Percentiles rank a stretch among this genome's conserved stretches.
Evolutionary conservation across 2,329 filamentous ascomycete species (phyloP).

Genomic region (Periconia macrospinosa): DNA sequence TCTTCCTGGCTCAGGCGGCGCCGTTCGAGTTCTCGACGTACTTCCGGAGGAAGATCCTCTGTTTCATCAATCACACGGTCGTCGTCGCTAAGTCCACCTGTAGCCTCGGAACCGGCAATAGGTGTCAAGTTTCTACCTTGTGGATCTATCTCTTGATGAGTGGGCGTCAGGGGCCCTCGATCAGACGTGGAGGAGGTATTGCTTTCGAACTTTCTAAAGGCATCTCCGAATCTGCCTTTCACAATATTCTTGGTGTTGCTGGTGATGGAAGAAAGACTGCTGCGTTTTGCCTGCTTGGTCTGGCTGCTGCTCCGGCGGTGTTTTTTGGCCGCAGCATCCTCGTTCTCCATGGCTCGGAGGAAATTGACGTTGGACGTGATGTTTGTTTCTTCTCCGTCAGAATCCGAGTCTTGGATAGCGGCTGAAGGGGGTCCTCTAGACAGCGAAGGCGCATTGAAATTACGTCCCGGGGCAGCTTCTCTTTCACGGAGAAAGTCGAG

Average conservation of each 20-base stretch:
- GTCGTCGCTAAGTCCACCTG: conserved; percentile 69
- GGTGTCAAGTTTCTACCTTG: conserved; percentile 54
- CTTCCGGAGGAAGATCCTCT: conserved; percentile 79
- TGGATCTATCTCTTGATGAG: conserved; percentile 24
- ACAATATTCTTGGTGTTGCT: conserved; percentile 79
- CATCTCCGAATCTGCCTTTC: conserved; percentile 88
- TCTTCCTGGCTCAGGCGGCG: conserved; percentile 83
- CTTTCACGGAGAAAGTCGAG: conserved; percentile 80
- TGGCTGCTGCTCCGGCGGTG: conserved; percentile 60
- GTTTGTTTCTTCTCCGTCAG: conserved; percentile 61
- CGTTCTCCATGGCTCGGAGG: conserved; percentile 72
- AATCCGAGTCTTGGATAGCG: conserved; percentile 39
- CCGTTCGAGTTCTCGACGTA: conserved; percentile 86
- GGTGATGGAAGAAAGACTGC: conserved; percentile 70
- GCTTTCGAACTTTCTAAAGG: conserved; percentile 87
- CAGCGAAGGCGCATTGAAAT: conserved; percentile 34
- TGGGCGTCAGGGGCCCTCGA: conserved; percentile 29
- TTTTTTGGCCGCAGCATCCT: conserved; percentile 57
- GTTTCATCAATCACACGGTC: conserved; percentile 65
- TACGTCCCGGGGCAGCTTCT: conserved; percentile 57
- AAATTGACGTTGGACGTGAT: conserved; percentile 84
- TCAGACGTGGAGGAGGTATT: conserved; percentile 37
- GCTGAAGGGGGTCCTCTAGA: conserved; percentile 30
- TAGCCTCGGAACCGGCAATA: conserved; percentile 75
- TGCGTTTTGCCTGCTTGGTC: conserved; percentile 68